Evolutionary conservation across 805 yeast species (phyloP).

Genomic region (Metschnikowia santaceciliae): DNA sequence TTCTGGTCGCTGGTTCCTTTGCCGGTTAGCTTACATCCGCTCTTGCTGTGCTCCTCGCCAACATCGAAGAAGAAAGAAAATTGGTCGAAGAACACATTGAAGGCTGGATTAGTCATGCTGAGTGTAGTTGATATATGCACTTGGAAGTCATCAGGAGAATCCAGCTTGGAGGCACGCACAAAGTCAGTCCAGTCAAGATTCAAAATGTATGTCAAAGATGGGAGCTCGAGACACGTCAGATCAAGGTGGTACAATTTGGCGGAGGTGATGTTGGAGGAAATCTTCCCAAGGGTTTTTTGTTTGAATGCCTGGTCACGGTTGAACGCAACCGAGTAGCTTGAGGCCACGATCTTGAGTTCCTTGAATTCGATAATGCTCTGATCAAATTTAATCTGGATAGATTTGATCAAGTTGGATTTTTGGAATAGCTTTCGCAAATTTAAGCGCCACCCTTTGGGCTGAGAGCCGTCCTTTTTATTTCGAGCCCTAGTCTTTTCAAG

Average conservation of each 20-base stretch:
- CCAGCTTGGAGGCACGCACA: constrained; percentile 16
- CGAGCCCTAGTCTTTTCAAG: constrained; percentile 2
- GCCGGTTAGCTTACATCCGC: not conserved
- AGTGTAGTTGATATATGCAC: constrained; percentile 19
- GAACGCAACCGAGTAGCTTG: constrained; percentile 14
- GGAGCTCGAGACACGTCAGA: constrained; percentile 31
- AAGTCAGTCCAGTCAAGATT: constrained; percentile 22
- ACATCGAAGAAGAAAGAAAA: constrained; percentile 18
- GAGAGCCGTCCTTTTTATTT: not conserved
- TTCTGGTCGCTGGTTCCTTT: not conserved
- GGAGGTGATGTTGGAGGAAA: constrained; percentile 25
- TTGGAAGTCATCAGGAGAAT: constrained; percentile 7
- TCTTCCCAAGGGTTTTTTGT: constrained; percentile 12
- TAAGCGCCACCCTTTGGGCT: not conserved
- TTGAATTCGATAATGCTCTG: constrained; percentile 13
- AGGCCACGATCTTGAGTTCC: constrained; percentile 10
- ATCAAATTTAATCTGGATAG: constrained; percentile 16
- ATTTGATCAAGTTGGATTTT: constrained; percentile 8
- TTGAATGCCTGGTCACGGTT: constrained; percentile 12
- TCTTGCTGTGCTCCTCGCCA: not conserved
- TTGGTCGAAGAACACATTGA: constrained; percentile 39
- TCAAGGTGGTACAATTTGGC: constrained; percentile 26
- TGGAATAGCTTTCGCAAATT: constrained; percentile 6
- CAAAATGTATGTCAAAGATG: constrained; percentile 29
- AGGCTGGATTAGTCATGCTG: constrained; percentile 31